A percentile compares a stretch with the other conserved stretches of the same genome.
phyloP scores from a whole-genome alignment of 768 basidiomycete genomes.

The Boletus eberwhitei region DNA sequence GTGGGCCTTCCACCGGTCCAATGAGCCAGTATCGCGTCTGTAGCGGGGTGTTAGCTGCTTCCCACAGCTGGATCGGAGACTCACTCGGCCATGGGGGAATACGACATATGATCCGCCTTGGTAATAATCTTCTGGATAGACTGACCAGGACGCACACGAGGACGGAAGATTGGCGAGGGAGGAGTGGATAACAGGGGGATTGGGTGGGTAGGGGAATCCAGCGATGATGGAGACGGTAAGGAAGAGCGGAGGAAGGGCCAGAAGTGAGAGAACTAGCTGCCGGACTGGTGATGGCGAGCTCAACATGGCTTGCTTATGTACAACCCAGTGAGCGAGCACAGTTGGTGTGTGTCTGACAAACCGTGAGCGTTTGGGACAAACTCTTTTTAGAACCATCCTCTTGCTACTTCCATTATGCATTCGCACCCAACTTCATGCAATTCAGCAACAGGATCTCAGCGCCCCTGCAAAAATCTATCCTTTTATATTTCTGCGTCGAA shows the following conservation, averaged over 20 bases:
- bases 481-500: not conserved
- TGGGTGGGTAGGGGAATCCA: constrained; percentile 61
- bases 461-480: too few relatives aligned
- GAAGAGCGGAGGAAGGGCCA: constrained; percentile 59
- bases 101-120: constrained; percentile 55
- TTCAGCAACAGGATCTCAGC: not conserved
- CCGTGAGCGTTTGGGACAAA: too few relatives aligned
- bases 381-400: not conserved
- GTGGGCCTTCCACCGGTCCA: constrained; percentile 65
- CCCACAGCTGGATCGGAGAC: constrained; percentile 16
- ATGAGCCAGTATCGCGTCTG: constrained; percentile 77
- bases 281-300: constrained; percentile 10
- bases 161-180: constrained; percentile 60
- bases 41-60: constrained; percentile 1
- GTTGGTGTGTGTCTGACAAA: too few relatives aligned
- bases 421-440: not conserved
- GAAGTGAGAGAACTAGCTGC: constrained; percentile 38
- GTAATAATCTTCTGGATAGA: constrained; percentile 73
- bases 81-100: constrained; percentile 62
- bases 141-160: constrained; percentile 55
- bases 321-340: not conserved
- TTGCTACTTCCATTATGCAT: too few relatives aligned
- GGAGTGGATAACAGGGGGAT: constrained; percentile 45
- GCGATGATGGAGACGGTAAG: constrained; percentile 60
- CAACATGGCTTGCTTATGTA: constrained; percentile 7